These are phyloP conservation scores for Penicillium turbatum DNA, from an alignment of 495 filamentous ascomycete species.

Conservation along the genomic window DNA sequence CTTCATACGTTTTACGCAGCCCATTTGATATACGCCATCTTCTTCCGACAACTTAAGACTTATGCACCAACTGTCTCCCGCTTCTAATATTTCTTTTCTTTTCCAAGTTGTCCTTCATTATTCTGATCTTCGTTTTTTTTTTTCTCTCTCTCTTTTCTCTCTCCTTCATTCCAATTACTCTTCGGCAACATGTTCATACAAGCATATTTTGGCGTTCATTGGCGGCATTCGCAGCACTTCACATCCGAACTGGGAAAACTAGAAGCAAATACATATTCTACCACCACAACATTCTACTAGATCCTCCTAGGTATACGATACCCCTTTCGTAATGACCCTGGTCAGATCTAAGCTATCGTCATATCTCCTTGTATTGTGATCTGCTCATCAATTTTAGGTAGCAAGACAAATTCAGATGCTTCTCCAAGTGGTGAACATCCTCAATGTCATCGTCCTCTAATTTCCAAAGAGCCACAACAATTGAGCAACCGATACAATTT, in stretches of 20 bases:
- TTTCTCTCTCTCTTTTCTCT: background rate
- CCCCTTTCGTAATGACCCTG: no score
- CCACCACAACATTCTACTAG: no score
- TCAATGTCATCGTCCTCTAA: no score
- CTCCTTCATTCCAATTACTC: background rate
- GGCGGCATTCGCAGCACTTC: background rate
- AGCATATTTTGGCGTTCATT: background rate
- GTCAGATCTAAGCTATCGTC: no score
- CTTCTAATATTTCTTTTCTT: background rate
- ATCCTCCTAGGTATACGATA: no score
- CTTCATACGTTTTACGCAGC: background rate
- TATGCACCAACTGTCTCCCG: background rate
- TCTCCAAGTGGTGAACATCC: no score
- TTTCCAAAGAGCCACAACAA: no score
- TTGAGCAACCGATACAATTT: no score
- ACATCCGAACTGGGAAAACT: background rate
- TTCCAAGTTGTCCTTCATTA: background rate
- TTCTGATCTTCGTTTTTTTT: background rate
- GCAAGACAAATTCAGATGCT: no score
- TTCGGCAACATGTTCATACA: background rate
- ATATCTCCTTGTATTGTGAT: no score
- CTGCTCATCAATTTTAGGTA: no score
- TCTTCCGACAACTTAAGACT: background rate
- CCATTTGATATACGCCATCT: background rate
- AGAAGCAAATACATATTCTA: no score